phyloP scores from a whole-genome alignment of 2,329 filamentous ascomycete genomes.

The Hypocreales sp. region DNA sequence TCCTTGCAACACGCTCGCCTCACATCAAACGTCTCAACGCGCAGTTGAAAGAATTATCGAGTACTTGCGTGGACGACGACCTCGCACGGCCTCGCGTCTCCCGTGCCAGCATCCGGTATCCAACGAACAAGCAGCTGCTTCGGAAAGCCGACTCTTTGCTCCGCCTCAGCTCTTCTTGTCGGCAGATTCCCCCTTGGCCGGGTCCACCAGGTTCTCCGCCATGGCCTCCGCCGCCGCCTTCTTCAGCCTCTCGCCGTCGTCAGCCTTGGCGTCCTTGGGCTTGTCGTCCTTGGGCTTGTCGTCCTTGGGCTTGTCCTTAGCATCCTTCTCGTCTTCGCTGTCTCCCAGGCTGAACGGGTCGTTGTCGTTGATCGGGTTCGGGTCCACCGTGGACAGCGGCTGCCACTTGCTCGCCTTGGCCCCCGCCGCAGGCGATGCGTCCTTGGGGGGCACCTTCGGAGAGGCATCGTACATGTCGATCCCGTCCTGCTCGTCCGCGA shows the following conservation, averaged over 20 bases:
- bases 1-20: too few relatives aligned
- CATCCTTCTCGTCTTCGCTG: constrained; percentile 76
- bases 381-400: constrained; percentile 68
- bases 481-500: constrained; percentile 56
- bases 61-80: too few relatives aligned
- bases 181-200: constrained; percentile 14
- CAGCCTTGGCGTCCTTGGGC: constrained; percentile 37
- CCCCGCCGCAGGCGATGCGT: constrained; percentile 25
- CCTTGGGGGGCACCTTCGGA: constrained; percentile 38
- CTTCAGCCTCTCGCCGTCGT: constrained; percentile 47
- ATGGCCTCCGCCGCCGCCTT: constrained; percentile 48
- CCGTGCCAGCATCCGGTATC: too few relatives aligned
- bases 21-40: too few relatives aligned
- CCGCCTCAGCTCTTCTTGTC: constrained; percentile 20
- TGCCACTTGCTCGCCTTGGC: constrained; percentile 90
- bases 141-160: too few relatives aligned
- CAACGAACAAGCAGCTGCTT: too few relatives aligned
- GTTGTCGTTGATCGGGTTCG: constrained; percentile 72
- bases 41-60: too few relatives aligned
- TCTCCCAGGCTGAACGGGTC: constrained; percentile 95
- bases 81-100: too few relatives aligned
- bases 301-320: constrained; percentile 13
- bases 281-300: too few relatives aligned
- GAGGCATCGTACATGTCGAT: constrained; percentile 60
- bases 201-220: constrained; percentile 36